phyloP scores from a whole-genome alignment of 140 eudicot genomes.

The Senecio squalidus region DNA sequence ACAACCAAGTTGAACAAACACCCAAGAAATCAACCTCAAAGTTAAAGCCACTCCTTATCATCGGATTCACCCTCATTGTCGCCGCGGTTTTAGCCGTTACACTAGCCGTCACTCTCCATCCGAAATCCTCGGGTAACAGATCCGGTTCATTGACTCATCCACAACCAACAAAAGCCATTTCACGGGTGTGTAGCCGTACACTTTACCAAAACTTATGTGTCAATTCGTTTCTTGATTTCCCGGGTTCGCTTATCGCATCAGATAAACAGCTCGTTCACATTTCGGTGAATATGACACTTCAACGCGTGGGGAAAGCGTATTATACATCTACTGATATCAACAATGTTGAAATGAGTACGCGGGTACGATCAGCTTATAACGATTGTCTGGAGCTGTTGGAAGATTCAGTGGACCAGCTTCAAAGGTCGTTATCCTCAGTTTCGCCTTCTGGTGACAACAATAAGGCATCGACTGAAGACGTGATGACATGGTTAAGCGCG shows the following conservation, averaged over 20 bases:
- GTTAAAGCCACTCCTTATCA: slow-evolving; percentile 24
- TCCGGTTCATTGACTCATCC: slow-evolving; percentile 3
- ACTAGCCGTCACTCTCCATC: slow-evolving; percentile 23
- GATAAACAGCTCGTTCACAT: slow-evolving; percentile 72
- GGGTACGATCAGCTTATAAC: slow-evolving; percentile 62
- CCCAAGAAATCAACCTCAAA: slow-evolving; percentile 14
- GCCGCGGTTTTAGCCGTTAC: slow-evolving; percentile 50
- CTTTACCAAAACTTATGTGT: slow-evolving; percentile 59
- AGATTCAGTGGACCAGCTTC: slow-evolving; percentile 65
- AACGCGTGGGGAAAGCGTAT: slow-evolving; percentile 51
- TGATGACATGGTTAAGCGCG: slow-evolving; percentile 94
- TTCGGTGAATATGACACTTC: slow-evolving; percentile 67
- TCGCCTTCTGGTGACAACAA: slow-evolving; percentile 18
- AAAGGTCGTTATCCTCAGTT: slow-evolving; percentile 48
- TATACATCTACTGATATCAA: slow-evolving; percentile 40
- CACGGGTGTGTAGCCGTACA: slow-evolving; percentile 56
- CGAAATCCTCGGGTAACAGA: slow-evolving; percentile 15
- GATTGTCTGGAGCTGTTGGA: slow-evolving; percentile 82
- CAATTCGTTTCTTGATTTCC: slow-evolving; percentile 62
- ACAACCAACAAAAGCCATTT: slow-evolving; percentile 61
- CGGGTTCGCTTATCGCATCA: slow-evolving; percentile 65
- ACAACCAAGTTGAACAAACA: slow-evolving; percentile 1
- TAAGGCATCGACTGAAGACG: slow-evolving; percentile 52
- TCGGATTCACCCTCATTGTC: slow-evolving; percentile 34
- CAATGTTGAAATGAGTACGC: slow-evolving; percentile 52